Evolutionary conservation across 441 rosid genomes (phyloP), one percentile per base, ranked within the genome.

Genomic region (Pelargonium fulgidum): DNA sequence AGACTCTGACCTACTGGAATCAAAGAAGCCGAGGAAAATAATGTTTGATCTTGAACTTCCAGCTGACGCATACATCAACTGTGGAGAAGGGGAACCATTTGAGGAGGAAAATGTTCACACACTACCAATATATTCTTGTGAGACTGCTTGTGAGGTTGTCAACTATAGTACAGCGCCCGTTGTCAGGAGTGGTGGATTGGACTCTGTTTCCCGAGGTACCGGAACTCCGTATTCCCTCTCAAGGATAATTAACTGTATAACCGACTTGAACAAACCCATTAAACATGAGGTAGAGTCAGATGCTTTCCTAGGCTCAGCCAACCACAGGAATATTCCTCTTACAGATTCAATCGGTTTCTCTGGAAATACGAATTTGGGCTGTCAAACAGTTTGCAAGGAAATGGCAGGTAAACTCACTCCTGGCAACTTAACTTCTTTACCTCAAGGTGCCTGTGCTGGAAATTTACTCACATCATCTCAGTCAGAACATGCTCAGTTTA

Each of bases 21-120:
- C 76, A 14, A 72, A 76, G 63, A 88, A 71, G 78, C 70, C 80
- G 69, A 81, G 85, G 47, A 82, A 81, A 77, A 79, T 73, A 80
- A 77, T 81, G 77, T 69, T 85, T 83, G 91, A 90, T 81, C 82
- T 86, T 36, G 89, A 84, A 71, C 79, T 73, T 68, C 88, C 89
- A 16, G 93, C 81, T 73, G 71, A 77, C 8, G 84, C 77, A 74
- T 84, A 72, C 78, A 68, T 80, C 24, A 88, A 79, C 24, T 73
- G 72, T 48, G 86, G 76, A 47, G 79, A 80, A 13, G 83, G 72
- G 69, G 79, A 72, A 41, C 64, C 71, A 54, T 22, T 22, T 22
- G 24, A 22, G 24, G 24, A 22, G 24, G 24, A 22, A 22, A 22
- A 22, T 22, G 24, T 0, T 22, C 24, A 22, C 24, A 22, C 24